Conservation (phyloP, 169 alveolate genomes). For the Eimeria praecox region DNA sequence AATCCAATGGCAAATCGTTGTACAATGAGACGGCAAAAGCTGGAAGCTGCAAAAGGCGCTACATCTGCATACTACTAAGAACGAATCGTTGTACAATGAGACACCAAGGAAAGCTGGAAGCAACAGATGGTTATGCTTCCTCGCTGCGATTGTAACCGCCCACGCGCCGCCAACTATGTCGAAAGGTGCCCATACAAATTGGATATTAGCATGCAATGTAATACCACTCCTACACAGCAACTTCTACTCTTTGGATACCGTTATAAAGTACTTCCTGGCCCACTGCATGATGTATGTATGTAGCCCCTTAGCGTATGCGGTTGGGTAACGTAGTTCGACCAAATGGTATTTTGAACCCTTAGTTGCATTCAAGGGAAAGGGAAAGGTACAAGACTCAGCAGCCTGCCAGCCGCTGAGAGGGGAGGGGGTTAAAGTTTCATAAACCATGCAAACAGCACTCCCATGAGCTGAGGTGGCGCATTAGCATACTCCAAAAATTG, state of each 20-base stretch:
- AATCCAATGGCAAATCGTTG: background rate
- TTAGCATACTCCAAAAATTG: background rate
- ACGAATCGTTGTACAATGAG: background rate
- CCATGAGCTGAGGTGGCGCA: background rate
- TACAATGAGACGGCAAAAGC: background rate
- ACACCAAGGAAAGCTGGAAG: background rate
- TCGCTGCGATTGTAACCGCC: background rate
- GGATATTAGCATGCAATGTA: too few relatives aligned
- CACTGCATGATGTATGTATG: background rate
- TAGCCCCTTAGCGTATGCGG: background rate
- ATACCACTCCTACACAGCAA: too few relatives aligned
- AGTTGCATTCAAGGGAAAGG: background rate
- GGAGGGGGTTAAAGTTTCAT: too few relatives aligned
- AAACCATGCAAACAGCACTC: background rate
- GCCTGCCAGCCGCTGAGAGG: background rate
- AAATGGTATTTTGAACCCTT: constrained; percentile 6
- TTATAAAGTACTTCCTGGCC: background rate
- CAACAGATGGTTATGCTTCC: background rate
- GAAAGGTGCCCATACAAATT: too few relatives aligned
- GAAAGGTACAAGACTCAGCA: background rate
- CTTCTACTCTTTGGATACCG: too few relatives aligned
- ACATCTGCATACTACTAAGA: background rate
- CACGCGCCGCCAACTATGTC: background rate
- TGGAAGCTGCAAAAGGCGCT: background rate
- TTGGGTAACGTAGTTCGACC: background rate